Conservation (phyloP, 2,329 filamentous ascomycete genomes). For the Hymenotorrendiella dingleyae region DNA sequence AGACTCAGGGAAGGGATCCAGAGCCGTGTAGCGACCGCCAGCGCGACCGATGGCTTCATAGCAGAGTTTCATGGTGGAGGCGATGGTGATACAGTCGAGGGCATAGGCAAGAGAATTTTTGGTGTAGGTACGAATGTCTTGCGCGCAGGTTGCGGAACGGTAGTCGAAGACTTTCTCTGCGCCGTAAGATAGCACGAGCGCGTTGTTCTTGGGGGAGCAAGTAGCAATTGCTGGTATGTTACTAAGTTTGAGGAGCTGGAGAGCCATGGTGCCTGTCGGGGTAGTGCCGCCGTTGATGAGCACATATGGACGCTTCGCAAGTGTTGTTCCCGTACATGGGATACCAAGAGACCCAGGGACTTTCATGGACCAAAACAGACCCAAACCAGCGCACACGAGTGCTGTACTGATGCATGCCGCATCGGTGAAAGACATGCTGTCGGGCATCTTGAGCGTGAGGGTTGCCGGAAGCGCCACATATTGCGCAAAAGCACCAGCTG, state of each 20-base stretch:
- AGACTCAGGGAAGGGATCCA: conserved; percentile 5
- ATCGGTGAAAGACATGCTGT: conserved; percentile 28
- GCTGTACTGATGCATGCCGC: conserved; percentile 22
- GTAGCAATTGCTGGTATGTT: background rate
- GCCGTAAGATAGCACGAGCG: background rate
- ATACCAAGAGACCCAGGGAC: conserved; percentile 32
- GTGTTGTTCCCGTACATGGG: conserved; percentile 27
- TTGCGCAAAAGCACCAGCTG: conserved; percentile 33
- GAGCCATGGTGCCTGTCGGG: conserved; percentile 36
- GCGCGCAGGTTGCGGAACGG: background rate
- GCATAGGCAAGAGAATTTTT: background rate
- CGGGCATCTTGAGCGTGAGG: conserved; percentile 35
- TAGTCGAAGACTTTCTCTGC: background rate
- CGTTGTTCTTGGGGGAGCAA: conserved; percentile 1
- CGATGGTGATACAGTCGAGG: background rate
- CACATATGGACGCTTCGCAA: conserved; percentile 19
- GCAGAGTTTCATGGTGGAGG: conserved; percentile 29
- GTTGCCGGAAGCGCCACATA: conserved; percentile 33
- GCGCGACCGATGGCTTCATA: conserved; percentile 31
- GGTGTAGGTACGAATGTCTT: background rate
- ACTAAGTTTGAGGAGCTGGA: conserved; percentile 37
- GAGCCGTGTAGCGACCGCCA: conserved; percentile 22
- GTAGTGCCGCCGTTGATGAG: conserved; percentile 41
- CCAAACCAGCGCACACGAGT: conserved; percentile 11
- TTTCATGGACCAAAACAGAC: conserved; percentile 17